These are phyloP conservation scores for Dryadomyces quercus-mongolicae DNA, from an alignment of 2,329 filamentous ascomycete species.

Conservation along the genomic window DNA sequence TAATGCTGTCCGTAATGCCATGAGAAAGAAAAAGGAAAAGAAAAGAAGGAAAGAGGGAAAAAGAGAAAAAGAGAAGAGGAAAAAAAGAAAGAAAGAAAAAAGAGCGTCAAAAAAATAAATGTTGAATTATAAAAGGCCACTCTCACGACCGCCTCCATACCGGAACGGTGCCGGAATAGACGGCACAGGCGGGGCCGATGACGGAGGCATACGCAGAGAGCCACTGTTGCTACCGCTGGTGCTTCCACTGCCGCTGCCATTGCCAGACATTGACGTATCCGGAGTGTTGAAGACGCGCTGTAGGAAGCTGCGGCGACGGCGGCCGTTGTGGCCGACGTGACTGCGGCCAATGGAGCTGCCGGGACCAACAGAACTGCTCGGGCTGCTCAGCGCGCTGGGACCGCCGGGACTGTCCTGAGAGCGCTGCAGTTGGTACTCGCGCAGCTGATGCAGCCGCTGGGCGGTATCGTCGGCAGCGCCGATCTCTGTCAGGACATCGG, in stretches of 20 bases:
- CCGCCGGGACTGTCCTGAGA: not conserved
- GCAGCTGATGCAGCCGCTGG: constrained; percentile 6
- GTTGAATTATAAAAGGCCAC: constrained; percentile 1
- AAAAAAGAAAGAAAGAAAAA: not conserved
- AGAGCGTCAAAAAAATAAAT: not conserved
- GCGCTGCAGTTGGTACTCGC: constrained; percentile 17
- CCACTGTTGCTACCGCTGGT: not conserved
- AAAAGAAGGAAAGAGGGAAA: not conserved
- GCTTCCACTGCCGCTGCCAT: not conserved
- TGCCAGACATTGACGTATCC: not conserved
- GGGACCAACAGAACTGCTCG: not conserved
- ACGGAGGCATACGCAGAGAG: not conserved
- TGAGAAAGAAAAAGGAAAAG: not conserved
- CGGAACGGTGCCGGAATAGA: constrained; percentile 2
- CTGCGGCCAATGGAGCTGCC: not conserved
- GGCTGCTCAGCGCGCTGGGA: not conserved
- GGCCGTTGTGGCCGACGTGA: constrained; percentile 3
- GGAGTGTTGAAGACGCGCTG: constrained; percentile 25
- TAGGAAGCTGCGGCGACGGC: constrained; percentile 22
- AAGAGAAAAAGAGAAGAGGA: not conserved
- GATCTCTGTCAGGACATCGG: not conserved
- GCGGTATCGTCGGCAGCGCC: not conserved
- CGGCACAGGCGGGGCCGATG: not conserved
- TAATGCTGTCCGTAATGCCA: not conserved
- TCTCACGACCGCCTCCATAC: not conserved